Percentiles rank a stretch among this genome's conserved stretches.
These are phyloP conservation scores for Pichia kluyveri DNA, from an alignment of 805 yeast species.

Conservation along the genomic window DNA sequence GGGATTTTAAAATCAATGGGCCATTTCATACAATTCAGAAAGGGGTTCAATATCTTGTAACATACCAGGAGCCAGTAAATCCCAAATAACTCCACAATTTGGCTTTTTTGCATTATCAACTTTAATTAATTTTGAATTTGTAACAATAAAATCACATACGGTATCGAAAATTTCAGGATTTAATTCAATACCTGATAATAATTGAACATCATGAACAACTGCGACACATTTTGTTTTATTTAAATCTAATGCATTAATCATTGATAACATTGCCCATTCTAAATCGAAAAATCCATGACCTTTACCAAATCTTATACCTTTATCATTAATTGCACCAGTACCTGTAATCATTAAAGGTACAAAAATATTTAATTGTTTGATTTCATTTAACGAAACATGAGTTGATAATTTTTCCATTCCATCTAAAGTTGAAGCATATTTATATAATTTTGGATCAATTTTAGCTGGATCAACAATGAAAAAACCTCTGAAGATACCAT, in stretches of 20 bases:
- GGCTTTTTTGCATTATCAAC: constrained; percentile 18
- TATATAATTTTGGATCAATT: constrained; percentile 12
- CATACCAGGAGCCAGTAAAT: constrained; percentile 19
- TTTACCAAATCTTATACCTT: constrained; percentile 25
- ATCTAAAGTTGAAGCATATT: no score
- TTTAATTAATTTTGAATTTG: constrained; percentile 16
- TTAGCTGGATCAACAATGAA: constrained; percentile 18
- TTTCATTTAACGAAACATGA: no score
- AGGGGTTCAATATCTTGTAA: not conserved
- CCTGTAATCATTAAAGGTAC: constrained; percentile 24
- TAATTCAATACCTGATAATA: constrained; percentile 17
- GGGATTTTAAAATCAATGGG: no score
- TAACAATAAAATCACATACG: constrained; percentile 23
- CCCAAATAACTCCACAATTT: constrained; percentile 23
- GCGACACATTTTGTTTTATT: constrained; percentile 20
- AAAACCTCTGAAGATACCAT: constrained; percentile 24
- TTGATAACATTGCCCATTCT: constrained; percentile 26
- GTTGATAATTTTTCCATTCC: no score
- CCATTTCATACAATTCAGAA: no score
- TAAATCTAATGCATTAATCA: constrained; percentile 16
- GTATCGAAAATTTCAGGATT: constrained; percentile 25
- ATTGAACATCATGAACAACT: constrained; percentile 25
- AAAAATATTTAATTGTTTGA: not conserved
- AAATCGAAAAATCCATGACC: constrained; percentile 26
- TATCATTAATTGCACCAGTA: constrained; percentile 24